phyloP scores from a whole-genome alignment of 805 yeast species.

The Ogataea siamensis region DNA sequence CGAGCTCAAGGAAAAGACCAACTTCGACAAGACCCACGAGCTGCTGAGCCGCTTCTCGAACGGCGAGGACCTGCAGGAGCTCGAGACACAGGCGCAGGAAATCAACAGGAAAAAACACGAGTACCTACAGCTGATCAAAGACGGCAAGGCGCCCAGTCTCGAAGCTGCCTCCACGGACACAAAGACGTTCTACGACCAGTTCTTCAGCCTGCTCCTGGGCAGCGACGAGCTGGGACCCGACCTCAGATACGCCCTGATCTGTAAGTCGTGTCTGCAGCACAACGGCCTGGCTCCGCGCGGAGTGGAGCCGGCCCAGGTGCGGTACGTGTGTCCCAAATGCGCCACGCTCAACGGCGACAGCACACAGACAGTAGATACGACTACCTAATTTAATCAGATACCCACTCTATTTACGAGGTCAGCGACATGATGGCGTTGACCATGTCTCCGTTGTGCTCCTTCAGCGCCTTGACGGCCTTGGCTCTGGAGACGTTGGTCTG shows the following conservation, averaged over 20 bases:
- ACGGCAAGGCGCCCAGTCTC: slow-evolving; percentile 24
- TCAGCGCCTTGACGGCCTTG: slow-evolving; percentile 90
- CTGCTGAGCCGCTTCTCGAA: slow-evolving; percentile 59
- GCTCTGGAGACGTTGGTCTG: slow-evolving; percentile 88
- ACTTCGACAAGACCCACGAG: slow-evolving; percentile 73
- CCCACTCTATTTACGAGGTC: slow-evolving; percentile 23
- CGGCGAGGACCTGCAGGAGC: slow-evolving; percentile 46
- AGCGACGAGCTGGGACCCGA: slow-evolving; percentile 62
- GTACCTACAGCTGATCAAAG: slow-evolving; percentile 34
- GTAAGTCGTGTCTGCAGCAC: slow-evolving; percentile 62
- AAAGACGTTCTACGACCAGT: slow-evolving; percentile 31
- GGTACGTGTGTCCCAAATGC: slow-evolving; percentile 66
- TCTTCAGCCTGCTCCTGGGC: slow-evolving; percentile 48
- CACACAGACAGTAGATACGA: slow-evolving; percentile 2
- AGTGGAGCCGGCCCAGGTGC: slow-evolving; percentile 45
- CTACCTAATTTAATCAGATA: slow-evolving; percentile 5
- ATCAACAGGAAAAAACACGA: slow-evolving; percentile 39
- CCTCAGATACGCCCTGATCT: slow-evolving; percentile 68
- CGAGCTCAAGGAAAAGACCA: slow-evolving; percentile 49
- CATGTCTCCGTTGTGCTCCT: slow-evolving; percentile 86
- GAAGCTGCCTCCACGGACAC: slow-evolving; percentile 16
- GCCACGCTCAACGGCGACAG: slow-evolving; percentile 39
- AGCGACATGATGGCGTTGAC: slow-evolving; percentile 94
- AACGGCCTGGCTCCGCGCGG: slow-evolving; percentile 84
- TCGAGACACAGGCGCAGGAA: slow-evolving; percentile 43